Evolutionary conservation across 768 basidiomycete species (phyloP), one percentile per base, ranked within the genome.

Genomic region (Trametes maxima): DNA sequence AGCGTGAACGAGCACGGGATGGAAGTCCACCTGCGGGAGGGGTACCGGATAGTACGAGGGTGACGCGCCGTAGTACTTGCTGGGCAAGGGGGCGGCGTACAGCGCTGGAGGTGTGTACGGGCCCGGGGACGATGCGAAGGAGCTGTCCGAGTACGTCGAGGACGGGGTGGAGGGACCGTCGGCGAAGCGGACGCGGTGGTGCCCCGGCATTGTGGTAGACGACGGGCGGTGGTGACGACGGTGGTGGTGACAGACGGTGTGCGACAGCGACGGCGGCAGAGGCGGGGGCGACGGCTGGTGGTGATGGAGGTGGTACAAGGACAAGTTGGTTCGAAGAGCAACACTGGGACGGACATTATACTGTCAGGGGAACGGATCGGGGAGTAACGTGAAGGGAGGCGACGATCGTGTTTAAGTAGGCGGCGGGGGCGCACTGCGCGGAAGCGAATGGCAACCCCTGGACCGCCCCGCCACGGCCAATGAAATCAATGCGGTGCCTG

Each of bases 151-250:
- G 47, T 60, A 60, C 13, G 65, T 62, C 12, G 70, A 65, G 25
- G 70, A 71, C 33, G 69, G 69, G 10, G 65, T 63, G 17, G 65
- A 54, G 54, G 54, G 57, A 43, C 61, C 51, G 40, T 61, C 62
- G 40, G 51, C 62, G 59, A 67, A 70, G 58, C 64, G 69, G 62
- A 70, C 69, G 57, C 60, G 51, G 68, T 62, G 64, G 45, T 64
- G 59, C 21, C 54, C 67, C 17, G 69, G 61, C 69, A 70, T 70
- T 6, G 54, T 58, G 62, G 28, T 11, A 24, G 24, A 25, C 11
- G 49, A 44, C 11, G 39, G 45, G 45, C 36, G n/a, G 63, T 44
- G 45, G 39, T 51, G 24, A 56, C 49, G 47, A 35, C 40, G 42
- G 54, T 40, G 19, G 53, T 37, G 40, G 55, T 22, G 40, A 25